Evolutionary conservation across 306 rosid genomes (phyloP).

Genomic region (Malus sylvestris): DNA sequence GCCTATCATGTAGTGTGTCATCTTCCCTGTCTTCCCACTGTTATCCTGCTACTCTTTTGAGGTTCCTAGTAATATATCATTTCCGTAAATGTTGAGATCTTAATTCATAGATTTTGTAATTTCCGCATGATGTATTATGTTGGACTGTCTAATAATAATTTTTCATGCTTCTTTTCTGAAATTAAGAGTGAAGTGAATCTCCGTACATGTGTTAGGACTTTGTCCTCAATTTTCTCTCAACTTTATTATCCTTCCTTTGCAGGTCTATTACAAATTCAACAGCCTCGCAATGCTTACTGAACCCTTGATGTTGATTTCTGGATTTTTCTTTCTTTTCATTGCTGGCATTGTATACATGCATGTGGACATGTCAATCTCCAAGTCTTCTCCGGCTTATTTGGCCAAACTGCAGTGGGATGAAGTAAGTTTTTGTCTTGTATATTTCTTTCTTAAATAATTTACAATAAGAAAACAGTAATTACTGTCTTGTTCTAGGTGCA

Average conservation of each 20-base stretch:
- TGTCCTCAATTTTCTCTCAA: neutral
- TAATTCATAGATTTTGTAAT: neutral
- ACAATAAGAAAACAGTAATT: neutral
- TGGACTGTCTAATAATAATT: neutral
- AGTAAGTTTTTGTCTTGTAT: constrained; percentile 36
- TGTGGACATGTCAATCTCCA: constrained; percentile 85
- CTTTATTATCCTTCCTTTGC: constrained; percentile 31
- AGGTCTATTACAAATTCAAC: constrained; percentile 91
- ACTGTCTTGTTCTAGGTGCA: constrained; percentile 55
- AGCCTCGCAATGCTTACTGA: constrained; percentile 80
- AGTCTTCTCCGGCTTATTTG: constrained; percentile 84
- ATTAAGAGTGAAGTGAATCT: neutral
- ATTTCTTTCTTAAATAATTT: constrained; percentile 4
- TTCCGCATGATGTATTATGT: neutral
- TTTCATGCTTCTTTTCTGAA: neutral
- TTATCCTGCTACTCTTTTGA: neutral
- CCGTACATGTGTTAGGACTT: neutral
- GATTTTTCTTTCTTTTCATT: constrained; percentile 70
- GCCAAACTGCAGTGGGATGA: constrained; percentile 97
- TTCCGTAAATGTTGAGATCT: neutral
- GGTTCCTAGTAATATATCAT: neutral
- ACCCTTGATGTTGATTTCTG: constrained; percentile 87
- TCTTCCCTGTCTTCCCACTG: neutral
- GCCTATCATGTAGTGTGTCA: neutral
- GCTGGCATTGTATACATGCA: constrained; percentile 68